phyloP scores from a whole-genome alignment of 768 basidiomycete genomes.

The Leccinum truebloodii region DNA sequence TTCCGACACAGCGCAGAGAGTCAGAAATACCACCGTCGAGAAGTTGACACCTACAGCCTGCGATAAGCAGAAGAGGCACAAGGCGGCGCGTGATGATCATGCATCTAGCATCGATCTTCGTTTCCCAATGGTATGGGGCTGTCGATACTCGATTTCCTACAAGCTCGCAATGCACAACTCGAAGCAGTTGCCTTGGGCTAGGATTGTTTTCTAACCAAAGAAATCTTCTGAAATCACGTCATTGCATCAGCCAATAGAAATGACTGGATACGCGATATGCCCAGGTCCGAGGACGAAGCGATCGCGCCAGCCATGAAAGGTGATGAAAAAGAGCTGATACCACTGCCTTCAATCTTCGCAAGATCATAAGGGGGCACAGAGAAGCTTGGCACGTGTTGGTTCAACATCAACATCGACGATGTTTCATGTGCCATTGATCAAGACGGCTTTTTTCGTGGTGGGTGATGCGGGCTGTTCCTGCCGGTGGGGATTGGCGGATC shows the following conservation, averaged over 20 bases:
- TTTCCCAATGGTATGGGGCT: neutral
- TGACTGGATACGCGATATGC: neutral
- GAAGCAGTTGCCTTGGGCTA: neutral
- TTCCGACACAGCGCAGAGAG: neutral
- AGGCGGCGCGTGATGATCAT: neutral
- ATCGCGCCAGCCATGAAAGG: too few relatives aligned
- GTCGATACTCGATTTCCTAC: too few relatives aligned
- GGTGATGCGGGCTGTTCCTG: slow-evolving; percentile 57
- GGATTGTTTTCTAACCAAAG: neutral
- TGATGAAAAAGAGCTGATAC: too few relatives aligned
- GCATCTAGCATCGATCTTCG: neutral
- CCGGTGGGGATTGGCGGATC: slow-evolving; percentile 76
- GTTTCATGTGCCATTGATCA: neutral
- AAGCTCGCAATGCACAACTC: neutral
- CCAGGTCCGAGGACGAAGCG: too few relatives aligned
- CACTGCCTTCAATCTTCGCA: too few relatives aligned
- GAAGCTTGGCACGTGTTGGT: too few relatives aligned
- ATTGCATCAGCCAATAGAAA: neutral
- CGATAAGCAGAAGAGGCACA: neutral
- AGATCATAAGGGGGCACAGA: too few relatives aligned
- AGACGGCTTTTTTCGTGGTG: neutral
- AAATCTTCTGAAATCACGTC: neutral
- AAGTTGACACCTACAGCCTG: neutral
- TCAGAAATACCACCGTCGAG: neutral
- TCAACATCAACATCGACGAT: too few relatives aligned